Conservation (phyloP, 1,284 basidiomycete genomes). For the Malassezia arunalokei region DNA sequence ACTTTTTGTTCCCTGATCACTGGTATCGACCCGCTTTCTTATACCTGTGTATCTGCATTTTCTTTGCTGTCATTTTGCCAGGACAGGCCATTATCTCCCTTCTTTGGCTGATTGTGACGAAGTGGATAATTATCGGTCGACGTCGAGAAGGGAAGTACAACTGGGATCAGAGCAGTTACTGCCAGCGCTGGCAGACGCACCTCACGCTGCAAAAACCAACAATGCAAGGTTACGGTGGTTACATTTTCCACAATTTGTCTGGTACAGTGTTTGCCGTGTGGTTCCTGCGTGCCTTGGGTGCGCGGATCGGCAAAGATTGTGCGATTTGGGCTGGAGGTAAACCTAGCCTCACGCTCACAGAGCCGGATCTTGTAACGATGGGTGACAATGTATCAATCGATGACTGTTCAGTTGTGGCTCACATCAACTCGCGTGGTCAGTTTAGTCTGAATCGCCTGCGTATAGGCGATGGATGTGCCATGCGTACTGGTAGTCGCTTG, state of each 20-base stretch:
- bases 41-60: conserved; percentile 36
- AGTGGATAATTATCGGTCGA: conserved; percentile 43
- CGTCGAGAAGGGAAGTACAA: conserved; percentile 45
- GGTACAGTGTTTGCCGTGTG: conserved; percentile 39
- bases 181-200: conserved; percentile 45
- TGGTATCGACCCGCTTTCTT: conserved; percentile 44
- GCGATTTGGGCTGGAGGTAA: conserved; percentile 46
- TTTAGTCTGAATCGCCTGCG: conserved; percentile 44
- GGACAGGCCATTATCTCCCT: conserved; percentile 36
- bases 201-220: conserved; percentile 38
- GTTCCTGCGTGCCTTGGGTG: conserved; percentile 41
- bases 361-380: conserved; percentile 44
- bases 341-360: conserved; percentile 42
- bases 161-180: conserved; percentile 46
- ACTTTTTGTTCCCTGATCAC: conserved; percentile 38
- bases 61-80: conserved; percentile 37
- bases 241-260: conserved; percentile 39
- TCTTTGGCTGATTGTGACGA: conserved; percentile 38
- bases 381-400: conserved; percentile 42
- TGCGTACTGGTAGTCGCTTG: conserved; percentile 41
- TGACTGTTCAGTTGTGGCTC: conserved; percentile 44
- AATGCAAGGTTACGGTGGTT: conserved; percentile 38
- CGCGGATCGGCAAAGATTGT: conserved; percentile 38
- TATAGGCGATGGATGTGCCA: conserved; percentile 43
- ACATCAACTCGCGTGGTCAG: conserved; percentile 45